These are phyloP conservation scores for Acorus calamus DNA, from an alignment of 106 monocot genomes.

Conservation along the genomic window DNA sequence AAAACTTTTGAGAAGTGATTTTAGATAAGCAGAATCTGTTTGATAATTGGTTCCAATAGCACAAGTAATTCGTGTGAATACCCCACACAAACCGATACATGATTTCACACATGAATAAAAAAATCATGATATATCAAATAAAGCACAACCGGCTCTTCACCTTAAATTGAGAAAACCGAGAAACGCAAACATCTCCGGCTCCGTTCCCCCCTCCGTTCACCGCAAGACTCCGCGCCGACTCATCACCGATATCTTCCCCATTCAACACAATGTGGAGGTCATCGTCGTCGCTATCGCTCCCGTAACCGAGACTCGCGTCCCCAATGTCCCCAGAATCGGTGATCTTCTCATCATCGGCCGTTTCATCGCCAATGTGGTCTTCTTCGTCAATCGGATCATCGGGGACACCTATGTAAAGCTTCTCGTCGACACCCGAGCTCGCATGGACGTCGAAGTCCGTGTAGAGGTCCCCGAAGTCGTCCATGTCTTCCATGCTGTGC, in stretches of 20 bases:
- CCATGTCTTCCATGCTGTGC: constrained; percentile 13
- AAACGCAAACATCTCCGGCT: not conserved
- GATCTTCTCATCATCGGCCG: not conserved
- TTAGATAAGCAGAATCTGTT: too few species aligned
- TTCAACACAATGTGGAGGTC: constrained; percentile 39
- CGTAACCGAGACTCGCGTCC: not conserved
- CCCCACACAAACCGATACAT: too few species aligned
- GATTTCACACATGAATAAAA: too few species aligned
- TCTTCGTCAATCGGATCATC: constrained; percentile 4
- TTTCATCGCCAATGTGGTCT: not conserved
- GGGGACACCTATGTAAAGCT: not conserved
- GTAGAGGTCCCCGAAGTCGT: constrained; percentile 50
- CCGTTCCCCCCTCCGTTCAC: not conserved
- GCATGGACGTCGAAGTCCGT: constrained; percentile 30
- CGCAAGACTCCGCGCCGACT: not conserved
- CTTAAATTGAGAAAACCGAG: too few species aligned
- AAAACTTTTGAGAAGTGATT: too few species aligned
- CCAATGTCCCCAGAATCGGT: not conserved
- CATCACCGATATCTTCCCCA: constrained; percentile 1
- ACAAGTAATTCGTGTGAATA: too few species aligned
- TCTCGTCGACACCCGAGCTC: not conserved
- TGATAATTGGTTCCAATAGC: too few species aligned
- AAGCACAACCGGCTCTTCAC: too few species aligned
- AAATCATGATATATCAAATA: too few species aligned
- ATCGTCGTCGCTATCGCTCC: constrained; percentile 28